Base-by-base conservation (phyloP, 2,329 filamentous ascomycete species). In the Rosellinia necatrix region DNA sequence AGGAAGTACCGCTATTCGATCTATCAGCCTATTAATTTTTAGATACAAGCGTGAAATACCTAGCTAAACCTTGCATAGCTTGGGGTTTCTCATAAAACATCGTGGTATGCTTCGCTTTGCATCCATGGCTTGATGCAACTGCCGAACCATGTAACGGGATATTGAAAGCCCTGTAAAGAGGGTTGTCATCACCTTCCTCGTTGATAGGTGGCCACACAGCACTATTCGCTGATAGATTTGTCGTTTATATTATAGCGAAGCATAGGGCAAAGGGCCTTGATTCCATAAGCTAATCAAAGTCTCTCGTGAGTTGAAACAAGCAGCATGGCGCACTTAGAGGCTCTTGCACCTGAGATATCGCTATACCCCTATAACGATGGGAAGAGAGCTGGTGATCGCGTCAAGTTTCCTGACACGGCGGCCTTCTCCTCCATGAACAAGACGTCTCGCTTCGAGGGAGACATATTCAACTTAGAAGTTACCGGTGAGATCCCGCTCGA, bases 401-500 rank as follows among this genome's bases (percentile, higher is more conserved):
- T 70, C 19, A 70, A 69, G 34, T 74, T 74, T 61, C 73, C 73
- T 0, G 56, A 67, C 24, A 74, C 71, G 0, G 54, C 57, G 0
- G 68, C 64, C 27, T 74, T 74, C 63, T 58, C 64, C n/a, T 70
- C 69, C 6, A 72, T 75, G 66, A 75, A 75, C 65, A 70, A 68
- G 41, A 68, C 73, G 3, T 71, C 71, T 13, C 68, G 72, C 6
- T 71, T 74, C 38, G 72, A 75, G 60, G 75, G 74, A 9, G 72
- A 78, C 46, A 66, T 77, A 15, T 66, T 69, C 29, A 67, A 77
- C 47, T 63, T 79, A 2, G 75, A 78, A 48, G 70, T 78, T 7
- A 64, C 69, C 1, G 76, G 77, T 5, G 66, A 68, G 3, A 74
- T 80, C 27, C 78, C 78, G 0, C 51, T 61, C 4, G 75, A 77